Evolutionary conservation across 768 basidiomycete genomes (phyloP), one percentile per base, ranked within the genome.

Genomic region (Amylocystis lapponica): DNA sequence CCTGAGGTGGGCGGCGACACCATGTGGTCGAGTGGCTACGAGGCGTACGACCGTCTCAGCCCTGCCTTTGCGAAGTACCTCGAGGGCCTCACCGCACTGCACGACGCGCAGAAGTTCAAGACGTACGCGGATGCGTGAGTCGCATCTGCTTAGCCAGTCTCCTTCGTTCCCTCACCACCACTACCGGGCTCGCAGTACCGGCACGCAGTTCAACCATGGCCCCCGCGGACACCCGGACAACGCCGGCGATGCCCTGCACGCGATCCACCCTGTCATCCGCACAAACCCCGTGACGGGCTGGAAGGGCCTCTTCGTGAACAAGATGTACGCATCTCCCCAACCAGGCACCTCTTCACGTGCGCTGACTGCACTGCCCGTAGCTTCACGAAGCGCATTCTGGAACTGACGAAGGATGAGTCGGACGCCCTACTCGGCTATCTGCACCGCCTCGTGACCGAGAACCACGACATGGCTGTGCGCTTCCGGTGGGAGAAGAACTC

Each of bases 1-100:
- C 62, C 63, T 16, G 21, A 46, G 40, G 50, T 56, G 14, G 56
- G 58, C 19, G 58, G 58, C 16, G 70, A 72, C 43, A 72, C 72
- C 2, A 56, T 74, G 27, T 48, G 67, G 59, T 43, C 41, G 7
- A 60, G 59, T 44, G 76, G 67, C 3, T 82, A 81, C 50, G 78
- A 79, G 53, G 79, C 77, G 8, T 84, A 82, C 60, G 78, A 80
- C 57, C 66, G 74, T 14, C 70, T 84, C 20, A 80, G 78, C 1
- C 76, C 77, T 7, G 65, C 71, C 5, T 70, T 69, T 47, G 62
- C 69, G 39, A 66, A 63, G 27, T 79, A 79, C 59, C 63, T 83
- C 31, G 78, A 80, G 53, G 74, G 75, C 6, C 60, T 83, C 11
- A 76, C 73, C 2, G 80, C 80, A 0, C 57, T 71, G 2, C 79